Evolutionary conservation across 1,139 yeast species (phyloP), one percentile per base, ranked within the genome.

Genomic region (Magnusiomyces paraingens): DNA sequence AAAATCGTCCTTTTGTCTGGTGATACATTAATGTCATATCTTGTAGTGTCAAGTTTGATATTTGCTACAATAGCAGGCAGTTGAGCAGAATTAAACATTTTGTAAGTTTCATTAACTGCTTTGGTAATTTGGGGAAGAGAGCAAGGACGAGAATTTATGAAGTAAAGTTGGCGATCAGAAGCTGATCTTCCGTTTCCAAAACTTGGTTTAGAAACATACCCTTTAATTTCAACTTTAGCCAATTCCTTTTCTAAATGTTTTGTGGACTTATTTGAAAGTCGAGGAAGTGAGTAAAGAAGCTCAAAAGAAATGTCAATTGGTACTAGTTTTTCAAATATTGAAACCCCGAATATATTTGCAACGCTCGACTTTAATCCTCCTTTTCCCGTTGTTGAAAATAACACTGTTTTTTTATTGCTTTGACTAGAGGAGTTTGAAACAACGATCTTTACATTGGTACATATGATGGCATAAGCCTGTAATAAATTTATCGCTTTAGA

Each of bases 1-100:
- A 88, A 65, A 1, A 93, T 75, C 2, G 82, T 79, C 49, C 94
- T 73, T 65, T 93, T 93, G 65, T 93, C 97, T 0, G 99, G 99
- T 0, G 96, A 83, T 1, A 94, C 85, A 68, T 93, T 93, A 18
- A 93, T 77, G 70, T 93, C 99, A 40, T 87, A 68, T 21, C 74
- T 71, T 21, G 67, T 64, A 0, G 85, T 75, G 47, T 78, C 76
- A 12, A 89, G 67, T 10, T 65, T 64, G 39, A 93, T 61, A 66
- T 94, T 77, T 1, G 88, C 64, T 1, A 90, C 72, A 52, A 86
- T 75, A n/a, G 81, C 79, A 0, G 99, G 99, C 53, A 66, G 76
- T 64, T 90, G 96, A 3, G 83, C 74, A 60, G 81, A 78, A 62
- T 89, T 91, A 67, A 78, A 88, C 42, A 75, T 74, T 58, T 80